Evolutionary conservation across 73 alveolate species (phyloP), one percentile per base, ranked within the genome.

Genomic region (Blepharisma stoltei): DNA sequence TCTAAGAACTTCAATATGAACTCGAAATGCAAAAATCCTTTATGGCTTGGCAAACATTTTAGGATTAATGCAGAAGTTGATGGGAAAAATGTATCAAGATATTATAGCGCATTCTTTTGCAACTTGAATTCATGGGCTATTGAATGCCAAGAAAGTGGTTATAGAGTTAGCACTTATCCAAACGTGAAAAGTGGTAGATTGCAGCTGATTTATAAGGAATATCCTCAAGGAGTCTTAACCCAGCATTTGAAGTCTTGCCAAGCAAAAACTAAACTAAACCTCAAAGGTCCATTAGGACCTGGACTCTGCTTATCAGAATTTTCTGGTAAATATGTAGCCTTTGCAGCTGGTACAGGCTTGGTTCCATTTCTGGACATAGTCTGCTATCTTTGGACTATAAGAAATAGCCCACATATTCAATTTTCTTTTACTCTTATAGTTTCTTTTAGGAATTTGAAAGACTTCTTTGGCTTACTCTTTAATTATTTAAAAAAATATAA

Each of bases 261-360:
- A 18, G 73, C 37, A n/a, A 25, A 25, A 18, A 4, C 0, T 8
- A 25, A 9, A 14, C 1, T 60, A 14, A 18, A 14, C 14, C 38
- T 60, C 18, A 14, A 25, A 60, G 73, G 73, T 18, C 73, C 73
- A 14, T 38, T 60, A 9, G 73, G 73, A 20, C 73, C 73, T 5
- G 73, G 73, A 8, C 46, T 60, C 2, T 20, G 14, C 46, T 9
- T 60, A 9, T 9, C 18, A 11, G 23, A 38, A 14, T 60, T 60
- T 2, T 8, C 14, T 20, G 73, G 73, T 1, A 60, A 60, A 14
- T 60, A 60, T 60, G 18, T 60, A 9, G 73, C 73, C 11, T 25
- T 60, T 60, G 73, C 48, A 14, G 73, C 46, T 14, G 73, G 73
- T 60, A 60, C 73, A 14, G 73, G 73, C 14, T 38, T 60, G 2